Conservation (phyloP, 345 rosid species). For the Combretum micranthum region DNA sequence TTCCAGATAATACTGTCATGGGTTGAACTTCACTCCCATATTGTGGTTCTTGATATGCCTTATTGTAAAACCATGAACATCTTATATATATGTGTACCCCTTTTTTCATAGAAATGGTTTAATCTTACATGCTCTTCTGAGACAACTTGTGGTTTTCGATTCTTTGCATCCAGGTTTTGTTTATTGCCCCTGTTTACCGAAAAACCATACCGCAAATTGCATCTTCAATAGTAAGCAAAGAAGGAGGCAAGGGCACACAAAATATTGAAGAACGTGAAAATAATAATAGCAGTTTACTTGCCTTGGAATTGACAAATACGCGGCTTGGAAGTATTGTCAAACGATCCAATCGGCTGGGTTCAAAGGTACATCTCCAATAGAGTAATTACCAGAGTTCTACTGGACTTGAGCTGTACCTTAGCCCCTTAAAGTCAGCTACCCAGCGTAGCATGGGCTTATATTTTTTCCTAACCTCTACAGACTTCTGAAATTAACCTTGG, state of each 20-base stretch:
- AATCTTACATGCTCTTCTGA: no score
- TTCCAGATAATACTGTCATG: no score
- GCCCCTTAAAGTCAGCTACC: no score
- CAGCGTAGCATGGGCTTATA: neutral
- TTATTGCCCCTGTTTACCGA: constrained; percentile 72
- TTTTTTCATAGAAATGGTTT: no score
- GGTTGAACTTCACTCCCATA: no score
- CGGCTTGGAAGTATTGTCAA: constrained; percentile 43
- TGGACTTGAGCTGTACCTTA: no score
- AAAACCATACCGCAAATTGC: constrained; percentile 36
- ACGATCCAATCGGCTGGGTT: constrained; percentile 43
- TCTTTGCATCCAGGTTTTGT: constrained; percentile 37
- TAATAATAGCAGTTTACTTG: constrained; percentile 23
- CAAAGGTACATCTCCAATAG: constrained; percentile 46
- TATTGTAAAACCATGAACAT: no score
- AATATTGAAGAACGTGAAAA: constrained; percentile 20
- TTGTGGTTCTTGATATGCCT: no score
- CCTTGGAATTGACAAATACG: constrained; percentile 38
- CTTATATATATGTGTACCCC: no score
- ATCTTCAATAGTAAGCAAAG: constrained; percentile 28
- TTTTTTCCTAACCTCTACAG: constrained; percentile 24
- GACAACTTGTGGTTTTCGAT: no score
- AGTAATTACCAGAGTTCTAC: no score
- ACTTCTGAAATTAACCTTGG: constrained; percentile 62
- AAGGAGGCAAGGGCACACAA: constrained; percentile 14